These are phyloP conservation scores for Abrus precatorius DNA, from an alignment of 306 rosid genomes.

Conservation along the genomic window DNA sequence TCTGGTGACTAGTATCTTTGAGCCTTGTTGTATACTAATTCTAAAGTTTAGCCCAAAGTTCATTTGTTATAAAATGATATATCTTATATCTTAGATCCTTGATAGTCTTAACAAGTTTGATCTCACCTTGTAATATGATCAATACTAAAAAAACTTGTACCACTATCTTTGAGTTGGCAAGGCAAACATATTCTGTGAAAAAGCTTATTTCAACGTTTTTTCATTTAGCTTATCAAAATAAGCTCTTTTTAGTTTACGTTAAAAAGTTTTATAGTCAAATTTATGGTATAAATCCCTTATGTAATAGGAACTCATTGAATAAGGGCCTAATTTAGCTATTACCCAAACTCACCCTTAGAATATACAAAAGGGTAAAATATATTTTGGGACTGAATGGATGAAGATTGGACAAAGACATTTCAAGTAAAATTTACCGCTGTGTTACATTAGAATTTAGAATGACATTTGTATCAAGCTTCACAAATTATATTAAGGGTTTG, in stretches of 20 bases:
- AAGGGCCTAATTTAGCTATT: no score
- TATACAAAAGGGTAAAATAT: neutral
- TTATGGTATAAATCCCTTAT: no score
- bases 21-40: neutral
- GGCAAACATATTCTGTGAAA: neutral
- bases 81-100: constrained; percentile 7
- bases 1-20: neutral
- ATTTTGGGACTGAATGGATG: neutral
- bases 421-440: neutral
- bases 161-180: neutral
- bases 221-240: no score
- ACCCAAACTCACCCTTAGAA: neutral
- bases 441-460: neutral
- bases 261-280: no score
- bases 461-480: neutral
- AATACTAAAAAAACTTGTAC: neutral
- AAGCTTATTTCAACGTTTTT: no score
- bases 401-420: constrained; percentile 2
- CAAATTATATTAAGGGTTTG: constrained; percentile 15
- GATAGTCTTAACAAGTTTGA: constrained; percentile 1
- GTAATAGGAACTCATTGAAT: no score
- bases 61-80: constrained; percentile 3
- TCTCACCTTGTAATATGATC: neutral
- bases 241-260: no score
- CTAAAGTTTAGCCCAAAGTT: neutral